Evolutionary conservation across 2,329 filamentous ascomycete genomes (phyloP).

Genomic region (Lasiodiplodia sp.): DNA sequence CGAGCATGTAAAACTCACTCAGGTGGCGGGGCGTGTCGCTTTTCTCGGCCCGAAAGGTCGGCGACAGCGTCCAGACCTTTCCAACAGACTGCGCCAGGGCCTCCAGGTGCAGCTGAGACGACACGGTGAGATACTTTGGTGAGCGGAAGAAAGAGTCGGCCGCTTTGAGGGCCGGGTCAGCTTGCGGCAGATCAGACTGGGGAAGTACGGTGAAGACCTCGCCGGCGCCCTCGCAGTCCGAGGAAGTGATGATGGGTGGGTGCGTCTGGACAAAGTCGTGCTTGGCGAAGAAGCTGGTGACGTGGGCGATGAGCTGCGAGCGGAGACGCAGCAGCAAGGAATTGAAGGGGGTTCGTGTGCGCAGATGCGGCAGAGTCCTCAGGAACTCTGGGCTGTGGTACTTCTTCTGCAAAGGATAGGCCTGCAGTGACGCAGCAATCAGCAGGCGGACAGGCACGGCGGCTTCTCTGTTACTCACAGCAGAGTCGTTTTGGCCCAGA

Average conservation of each 20-base stretch:
- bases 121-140: conserved; percentile 95
- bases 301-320: conserved; percentile 76
- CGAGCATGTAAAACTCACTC: conserved; percentile 99
- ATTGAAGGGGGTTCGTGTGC: conserved; percentile 81
- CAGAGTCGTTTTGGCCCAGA: conserved; percentile 78
- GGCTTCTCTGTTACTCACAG: conserved; percentile 61
- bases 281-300: conserved; percentile 77
- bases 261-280: conserved; percentile 82
- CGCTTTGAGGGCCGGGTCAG: conserved; percentile 32
- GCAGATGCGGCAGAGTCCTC: conserved; percentile 85
- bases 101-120: conserved; percentile 92
- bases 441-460: conserved; percentile 35
- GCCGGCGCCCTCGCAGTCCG: conserved; percentile 95
- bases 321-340: conserved; percentile 81
- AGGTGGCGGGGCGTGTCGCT: conserved; percentile 94
- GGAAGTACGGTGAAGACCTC: conserved; percentile 80
- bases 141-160: conserved; percentile 74
- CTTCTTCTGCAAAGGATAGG: conserved; percentile 94
- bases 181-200: conserved; percentile 38
- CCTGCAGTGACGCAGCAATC: conserved; percentile 57
- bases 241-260: conserved; percentile 92
- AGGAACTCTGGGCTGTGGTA: conserved; percentile 91
- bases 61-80: conserved; percentile 92
- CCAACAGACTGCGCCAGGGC: conserved; percentile 87
- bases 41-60: conserved; percentile 90